Evolutionary conservation across 805 yeast genomes (phyloP).

Genomic region (Henningerozyma blattae): DNA sequence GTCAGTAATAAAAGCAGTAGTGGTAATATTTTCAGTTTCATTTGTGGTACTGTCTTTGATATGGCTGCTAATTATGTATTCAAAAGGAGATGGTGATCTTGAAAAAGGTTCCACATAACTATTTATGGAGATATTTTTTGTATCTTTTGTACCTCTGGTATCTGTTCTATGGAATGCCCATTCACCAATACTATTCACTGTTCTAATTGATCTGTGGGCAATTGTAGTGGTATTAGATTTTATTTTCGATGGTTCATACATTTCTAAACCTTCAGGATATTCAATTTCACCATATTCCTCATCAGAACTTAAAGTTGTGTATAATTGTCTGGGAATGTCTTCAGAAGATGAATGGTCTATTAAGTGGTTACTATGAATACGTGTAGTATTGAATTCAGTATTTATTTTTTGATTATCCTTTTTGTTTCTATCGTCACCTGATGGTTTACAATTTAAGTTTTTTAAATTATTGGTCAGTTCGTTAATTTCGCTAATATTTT

Average conservation of each 20-base stretch:
- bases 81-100: no score
- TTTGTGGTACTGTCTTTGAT: no score
- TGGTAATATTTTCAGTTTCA: no score
- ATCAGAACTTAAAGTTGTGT: constrained; percentile 1
- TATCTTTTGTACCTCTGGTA: no score
- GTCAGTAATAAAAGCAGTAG: no score
- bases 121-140: no score
- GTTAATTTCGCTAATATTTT: no score
- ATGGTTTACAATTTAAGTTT: constrained; percentile 4
- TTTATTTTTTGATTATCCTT: neutral
- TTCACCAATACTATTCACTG: constrained; percentile 22
- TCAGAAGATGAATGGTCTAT: constrained; percentile 2
- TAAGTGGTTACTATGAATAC: no score
- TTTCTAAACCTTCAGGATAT: constrained; percentile 13
- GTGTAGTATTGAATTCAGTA: neutral
- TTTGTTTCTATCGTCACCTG: neutral
- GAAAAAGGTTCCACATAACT: no score
- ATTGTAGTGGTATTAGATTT: constrained; percentile 16
- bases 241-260: constrained; percentile 15
- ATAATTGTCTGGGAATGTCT: constrained; percentile 8
- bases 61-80: no score
- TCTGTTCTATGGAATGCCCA: constrained; percentile 16
- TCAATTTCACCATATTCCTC: constrained; percentile 12
- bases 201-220: constrained; percentile 21
- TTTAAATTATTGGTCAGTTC: no score